phyloP scores from a whole-genome alignment of 495 filamentous ascomycete genomes.

The Ascobolus immersus region DNA sequence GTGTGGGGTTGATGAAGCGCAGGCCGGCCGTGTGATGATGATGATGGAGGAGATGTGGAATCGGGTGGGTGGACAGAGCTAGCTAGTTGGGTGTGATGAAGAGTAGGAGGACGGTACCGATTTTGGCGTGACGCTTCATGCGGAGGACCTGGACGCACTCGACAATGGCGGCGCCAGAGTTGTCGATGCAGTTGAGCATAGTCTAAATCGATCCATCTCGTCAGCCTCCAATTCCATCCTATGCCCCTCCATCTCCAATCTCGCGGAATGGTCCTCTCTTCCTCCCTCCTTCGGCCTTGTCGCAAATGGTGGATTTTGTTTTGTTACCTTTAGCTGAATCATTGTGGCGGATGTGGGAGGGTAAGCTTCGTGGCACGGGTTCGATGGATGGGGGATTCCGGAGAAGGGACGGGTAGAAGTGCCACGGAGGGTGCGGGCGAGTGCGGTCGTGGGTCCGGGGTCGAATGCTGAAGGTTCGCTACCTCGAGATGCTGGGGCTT shows the following conservation, averaged over 20 bases:
- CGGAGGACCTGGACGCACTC: slow-evolving; percentile 82
- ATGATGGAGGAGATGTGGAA: not conserved
- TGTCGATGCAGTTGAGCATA: slow-evolving; percentile 99
- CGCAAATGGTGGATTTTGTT: no score
- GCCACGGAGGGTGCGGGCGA: no score
- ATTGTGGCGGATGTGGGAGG: slow-evolving; percentile 30
- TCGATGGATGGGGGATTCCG: no score
- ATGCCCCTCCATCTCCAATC: no score
- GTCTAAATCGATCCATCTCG: slow-evolving; percentile 28
- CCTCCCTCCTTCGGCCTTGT: not conserved
- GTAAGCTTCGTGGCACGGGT: no score
- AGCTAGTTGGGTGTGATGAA: not conserved
- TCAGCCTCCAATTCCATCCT: not conserved
- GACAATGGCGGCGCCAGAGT: slow-evolving; percentile 91
- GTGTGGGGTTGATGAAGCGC: not conserved
- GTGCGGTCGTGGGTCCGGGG: no score
- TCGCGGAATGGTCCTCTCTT: no score
- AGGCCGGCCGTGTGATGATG: not conserved
- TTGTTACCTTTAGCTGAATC: slow-evolving; percentile 97
- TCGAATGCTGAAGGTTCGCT: no score
- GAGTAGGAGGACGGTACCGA: slow-evolving; percentile 36
- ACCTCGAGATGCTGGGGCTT: no score
- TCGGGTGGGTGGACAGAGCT: not conserved
- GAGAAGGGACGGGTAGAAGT: no score
- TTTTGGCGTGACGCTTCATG: slow-evolving; percentile 68